phyloP scores from a whole-genome alignment of 2,329 filamentous ascomycete genomes.

The Fusarium fracticaudum region DNA sequence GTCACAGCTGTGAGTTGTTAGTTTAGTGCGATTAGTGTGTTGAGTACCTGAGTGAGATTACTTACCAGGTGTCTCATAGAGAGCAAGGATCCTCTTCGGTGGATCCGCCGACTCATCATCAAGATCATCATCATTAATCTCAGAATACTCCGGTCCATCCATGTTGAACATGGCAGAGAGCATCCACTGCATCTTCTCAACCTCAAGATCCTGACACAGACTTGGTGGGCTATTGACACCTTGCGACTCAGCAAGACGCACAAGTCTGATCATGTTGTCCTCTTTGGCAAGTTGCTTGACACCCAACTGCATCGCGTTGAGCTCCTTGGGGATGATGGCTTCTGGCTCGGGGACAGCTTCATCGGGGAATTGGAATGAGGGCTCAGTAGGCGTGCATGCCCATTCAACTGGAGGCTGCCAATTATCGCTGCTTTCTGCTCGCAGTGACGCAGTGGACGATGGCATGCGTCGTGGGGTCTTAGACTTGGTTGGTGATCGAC shows the following conservation, averaged over 20 bases:
- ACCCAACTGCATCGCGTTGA: conserved; percentile 12
- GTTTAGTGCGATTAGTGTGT: fast-evolving
- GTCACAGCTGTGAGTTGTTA: conserved; percentile 7
- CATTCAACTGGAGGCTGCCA: conserved; percentile 26
- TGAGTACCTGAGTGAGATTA: fast-evolving
- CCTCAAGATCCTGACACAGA: conserved; percentile 49
- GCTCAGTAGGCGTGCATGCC: conserved; percentile 24
- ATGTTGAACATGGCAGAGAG: conserved; percentile 63
- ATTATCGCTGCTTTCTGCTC: neutral
- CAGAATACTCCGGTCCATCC: conserved; percentile 33
- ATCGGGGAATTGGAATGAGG: neutral
- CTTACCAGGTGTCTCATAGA: conserved; percentile 30
- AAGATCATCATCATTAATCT: neutral
- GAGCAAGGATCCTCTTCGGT: conserved; percentile 22
- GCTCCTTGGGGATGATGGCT: neutral
- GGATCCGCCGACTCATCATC: conserved; percentile 38
- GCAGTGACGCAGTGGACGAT: conserved; percentile 8
- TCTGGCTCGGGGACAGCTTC: neutral
- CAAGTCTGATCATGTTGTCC: conserved; percentile 7
- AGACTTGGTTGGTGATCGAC: neutral
- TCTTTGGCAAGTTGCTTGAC: conserved; percentile 11
- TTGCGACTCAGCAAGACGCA: conserved; percentile 9
- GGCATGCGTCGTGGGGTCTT: conserved; percentile 11
- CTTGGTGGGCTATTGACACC: neutral
- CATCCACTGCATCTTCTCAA: conserved; percentile 69